Evolutionary conservation across 352 stramenopile species (phyloP), one percentile per base, ranked within the genome.

Genomic region (Pelagophyceae sp.): DNA sequence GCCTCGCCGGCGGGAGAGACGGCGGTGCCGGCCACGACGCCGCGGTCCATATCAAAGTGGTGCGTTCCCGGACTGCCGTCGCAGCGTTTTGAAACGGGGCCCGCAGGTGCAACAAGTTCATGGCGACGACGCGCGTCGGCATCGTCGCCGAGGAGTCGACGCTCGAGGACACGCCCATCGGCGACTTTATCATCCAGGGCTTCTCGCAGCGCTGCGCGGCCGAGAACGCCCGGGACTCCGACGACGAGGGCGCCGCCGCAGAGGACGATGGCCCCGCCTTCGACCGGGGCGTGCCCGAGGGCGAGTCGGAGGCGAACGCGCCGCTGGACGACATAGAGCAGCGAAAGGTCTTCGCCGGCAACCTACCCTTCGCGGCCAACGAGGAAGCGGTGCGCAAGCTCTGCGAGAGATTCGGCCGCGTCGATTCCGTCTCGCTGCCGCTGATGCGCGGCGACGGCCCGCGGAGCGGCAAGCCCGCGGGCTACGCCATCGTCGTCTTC

Each of bases 111-210:
- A 20, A 0, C 11, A 74, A 51, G 67, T 74, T 74, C 38, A 6
- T 74, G 15, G 58, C 31, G 35, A 74, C 33, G 33, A 0, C 2
- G 33, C 67, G 67, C 17, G 17, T 29, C 33, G 33, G 11, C 3
- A 40, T 40, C 33, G 5, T 35, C 1, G 29, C 5, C 33, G 61
- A 71, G 29, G 15, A 17, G 29, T 38, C 67, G 67, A 20, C 35
- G 15, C 67, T 74, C 67, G 67, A 74, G 33, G 35, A 74, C 15
- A 31, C 33, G 33, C 67, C 67, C 17, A 17, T 74, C 2, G n/a
- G 58, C 67, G 67, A 74, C 67, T 40, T 37, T 2, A 38, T 40
- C 38, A 6, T 74, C 11, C 0, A 11, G 17, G n/a, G 38, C 33
- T 74, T 74, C 38, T 31, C 67, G 5, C 35, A 51, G 35, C 67